A percentile compares a stretch with the other conserved stretches of the same genome.
Evolutionary conservation across 1,139 yeast species (phyloP).

Genomic region (Pichia sp.): DNA sequence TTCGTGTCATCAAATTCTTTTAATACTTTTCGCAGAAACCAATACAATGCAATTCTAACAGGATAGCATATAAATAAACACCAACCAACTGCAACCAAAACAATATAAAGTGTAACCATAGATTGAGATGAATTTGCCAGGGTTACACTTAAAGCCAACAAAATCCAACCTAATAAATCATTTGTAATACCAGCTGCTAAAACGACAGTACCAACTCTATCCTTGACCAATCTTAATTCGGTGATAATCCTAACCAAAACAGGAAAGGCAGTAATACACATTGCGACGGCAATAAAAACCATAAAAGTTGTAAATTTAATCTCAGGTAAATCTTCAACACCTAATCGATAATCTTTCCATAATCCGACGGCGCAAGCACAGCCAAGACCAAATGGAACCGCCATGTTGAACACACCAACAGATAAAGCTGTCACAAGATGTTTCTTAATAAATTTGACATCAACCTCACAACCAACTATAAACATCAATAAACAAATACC

Average conservation of each 20-base stretch:
- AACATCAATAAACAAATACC: slow-evolving; percentile 71
- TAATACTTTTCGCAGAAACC: slow-evolving; percentile 31
- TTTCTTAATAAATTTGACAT: slow-evolving; percentile 53
- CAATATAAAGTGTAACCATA: slow-evolving; percentile 60
- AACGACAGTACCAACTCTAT: slow-evolving; percentile 72
- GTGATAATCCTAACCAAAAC: slow-evolving; percentile 73
- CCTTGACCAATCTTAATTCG: slow-evolving; percentile 62
- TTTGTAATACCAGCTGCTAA: slow-evolving; percentile 76
- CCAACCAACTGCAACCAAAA: slow-evolving; percentile 64
- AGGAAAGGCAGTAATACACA: slow-evolving; percentile 80
- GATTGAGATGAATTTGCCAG: slow-evolving; percentile 63
- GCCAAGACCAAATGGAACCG: slow-evolving; percentile 73
- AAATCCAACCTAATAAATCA: slow-evolving; percentile 77
- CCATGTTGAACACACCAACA: slow-evolving; percentile 66
- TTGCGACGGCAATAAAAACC: slow-evolving; percentile 74
- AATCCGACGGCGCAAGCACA: slow-evolving; percentile 64
- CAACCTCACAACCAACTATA: slow-evolving; percentile 74
- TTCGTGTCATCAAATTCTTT: slow-evolving; percentile 45
- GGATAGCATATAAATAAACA: slow-evolving; percentile 53
- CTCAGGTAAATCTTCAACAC: slow-evolving; percentile 29
- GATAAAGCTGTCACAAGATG: slow-evolving; percentile 55
- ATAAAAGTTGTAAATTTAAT: slow-evolving; percentile 64
- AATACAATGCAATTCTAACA: slow-evolving; percentile 43
- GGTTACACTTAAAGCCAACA: slow-evolving; percentile 68
- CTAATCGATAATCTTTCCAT: slow-evolving; percentile 46